phyloP scores from a whole-genome alignment of 176 grass and related monocot genomes.

The Poa pratensis region DNA sequence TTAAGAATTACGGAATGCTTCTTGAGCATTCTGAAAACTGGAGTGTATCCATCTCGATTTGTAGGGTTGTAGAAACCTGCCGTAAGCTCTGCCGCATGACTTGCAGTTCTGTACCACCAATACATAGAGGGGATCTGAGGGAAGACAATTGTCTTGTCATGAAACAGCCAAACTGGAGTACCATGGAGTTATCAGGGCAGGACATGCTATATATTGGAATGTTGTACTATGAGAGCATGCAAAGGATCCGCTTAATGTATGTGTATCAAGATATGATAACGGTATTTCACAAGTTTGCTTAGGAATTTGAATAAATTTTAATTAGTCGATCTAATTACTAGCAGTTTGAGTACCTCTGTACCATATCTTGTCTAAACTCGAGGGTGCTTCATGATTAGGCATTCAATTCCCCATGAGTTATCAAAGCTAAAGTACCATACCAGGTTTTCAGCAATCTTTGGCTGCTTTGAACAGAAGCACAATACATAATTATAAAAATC shows the following conservation, averaged over 20 bases:
- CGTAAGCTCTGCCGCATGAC: slow-evolving; percentile 90
- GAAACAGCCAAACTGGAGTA: slow-evolving; percentile 3
- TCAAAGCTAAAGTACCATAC: not conserved
- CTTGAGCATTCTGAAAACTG: slow-evolving; percentile 77
- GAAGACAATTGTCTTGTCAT: slow-evolving; percentile 33
- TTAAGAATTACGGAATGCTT: slow-evolving; percentile 77
- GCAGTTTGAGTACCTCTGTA: slow-evolving; percentile 4
- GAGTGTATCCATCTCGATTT: slow-evolving; percentile 85
- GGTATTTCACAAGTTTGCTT: not conserved
- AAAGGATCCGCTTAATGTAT: slow-evolving; percentile 8
- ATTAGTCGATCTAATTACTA: slow-evolving; percentile 20
- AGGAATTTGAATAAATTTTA: not conserved
- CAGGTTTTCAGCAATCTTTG: slow-evolving; percentile 13
- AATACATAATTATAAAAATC: slow-evolving; percentile 1
- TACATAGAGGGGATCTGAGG: slow-evolving; percentile 81
- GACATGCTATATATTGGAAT: not conserved
- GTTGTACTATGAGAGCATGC: not conserved
- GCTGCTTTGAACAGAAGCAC: slow-evolving; percentile 19
- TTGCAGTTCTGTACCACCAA: slow-evolving; percentile 86
- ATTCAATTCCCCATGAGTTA: not conserved
- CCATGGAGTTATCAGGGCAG: slow-evolving; percentile 23
- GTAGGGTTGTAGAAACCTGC: slow-evolving; percentile 92
- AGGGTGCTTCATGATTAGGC: not conserved
- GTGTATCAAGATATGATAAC: slow-evolving; percentile 6
- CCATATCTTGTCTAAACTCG: not conserved